Evolutionary conservation across 2,329 filamentous ascomycete genomes (phyloP).

Genomic region (Xylariaceae sp.): DNA sequence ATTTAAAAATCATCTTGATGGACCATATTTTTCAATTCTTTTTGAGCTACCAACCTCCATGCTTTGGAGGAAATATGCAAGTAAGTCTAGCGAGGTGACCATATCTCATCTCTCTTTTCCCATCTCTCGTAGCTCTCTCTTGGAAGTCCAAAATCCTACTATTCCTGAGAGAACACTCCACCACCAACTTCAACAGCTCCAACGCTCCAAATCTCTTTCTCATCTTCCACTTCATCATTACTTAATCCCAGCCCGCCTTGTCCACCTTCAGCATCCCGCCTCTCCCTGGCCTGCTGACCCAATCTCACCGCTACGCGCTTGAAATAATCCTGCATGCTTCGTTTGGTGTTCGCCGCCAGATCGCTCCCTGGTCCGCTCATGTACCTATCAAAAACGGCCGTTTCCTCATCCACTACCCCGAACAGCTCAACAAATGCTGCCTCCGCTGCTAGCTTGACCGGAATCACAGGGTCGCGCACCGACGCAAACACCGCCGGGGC

Average conservation of each 20-base stretch:
- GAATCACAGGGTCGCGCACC: conserved; percentile 87
- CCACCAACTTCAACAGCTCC: conserved; percentile 78
- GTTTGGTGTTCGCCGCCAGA: conserved; percentile 68
- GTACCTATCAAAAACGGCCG: conserved; percentile 85
- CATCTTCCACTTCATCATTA: conserved; percentile 90
- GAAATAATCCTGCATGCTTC: conserved; percentile 96
- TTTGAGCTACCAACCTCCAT: no score
- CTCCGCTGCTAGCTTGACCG: conserved; percentile 91
- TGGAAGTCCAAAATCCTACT: no score
- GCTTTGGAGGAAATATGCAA: no score
- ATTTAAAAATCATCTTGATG: no score
- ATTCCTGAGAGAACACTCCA: conserved; percentile 51
- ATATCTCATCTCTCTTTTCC: no score
- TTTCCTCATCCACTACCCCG: conserved; percentile 82
- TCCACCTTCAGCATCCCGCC: conserved; percentile 87
- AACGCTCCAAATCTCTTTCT: conserved; percentile 93
- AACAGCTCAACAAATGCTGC: conserved; percentile 91
- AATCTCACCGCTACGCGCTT: conserved; percentile 84
- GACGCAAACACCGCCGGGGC: conserved; percentile 81
- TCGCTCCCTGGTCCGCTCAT: conserved; percentile 63
- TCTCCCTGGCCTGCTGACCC: conserved; percentile 81
- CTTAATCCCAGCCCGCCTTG: conserved; percentile 79
- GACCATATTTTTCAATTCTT: no score
- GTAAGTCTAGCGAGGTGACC: no score
- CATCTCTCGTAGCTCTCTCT: no score